Conservation (phyloP, 495 filamentous ascomycete species). For the Penicillium taxi region DNA sequence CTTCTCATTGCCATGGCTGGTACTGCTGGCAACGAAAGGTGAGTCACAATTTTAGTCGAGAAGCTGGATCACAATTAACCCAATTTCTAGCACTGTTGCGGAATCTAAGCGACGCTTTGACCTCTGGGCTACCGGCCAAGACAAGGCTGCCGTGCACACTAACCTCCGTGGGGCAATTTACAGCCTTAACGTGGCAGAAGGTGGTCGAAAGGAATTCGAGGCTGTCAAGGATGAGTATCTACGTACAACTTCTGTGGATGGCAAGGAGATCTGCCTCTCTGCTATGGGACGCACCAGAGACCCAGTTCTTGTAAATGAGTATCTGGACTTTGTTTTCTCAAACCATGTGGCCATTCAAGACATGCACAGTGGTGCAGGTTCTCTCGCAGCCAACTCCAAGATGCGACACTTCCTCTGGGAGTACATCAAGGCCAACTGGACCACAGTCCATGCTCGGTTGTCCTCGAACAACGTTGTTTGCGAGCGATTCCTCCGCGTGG, state of each 20-base stretch:
- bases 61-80: conserved; percentile 6
- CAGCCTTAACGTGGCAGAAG: conserved; percentile 63
- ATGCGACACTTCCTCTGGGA: conserved; percentile 69
- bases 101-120: conserved; percentile 72
- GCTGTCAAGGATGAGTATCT: conserved; percentile 76
- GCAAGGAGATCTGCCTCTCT: conserved; percentile 74
- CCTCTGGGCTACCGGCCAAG: conserved; percentile 57
- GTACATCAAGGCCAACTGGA: conserved; percentile 76
- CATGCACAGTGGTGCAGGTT: conserved; percentile 67
- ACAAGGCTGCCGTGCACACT: conserved; percentile 64
- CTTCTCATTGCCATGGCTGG: conserved; percentile 70
- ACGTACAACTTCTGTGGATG: conserved; percentile 74
- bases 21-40: conserved; percentile 63
- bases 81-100: conserved; percentile 44
- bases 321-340: conserved; percentile 73
- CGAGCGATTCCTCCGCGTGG: conserved; percentile 75
- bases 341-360: conserved; percentile 72
- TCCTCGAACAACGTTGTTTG: conserved; percentile 76
- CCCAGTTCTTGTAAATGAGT: conserved; percentile 56
- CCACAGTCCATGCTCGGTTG: conserved; percentile 54
- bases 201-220: conserved; percentile 57
- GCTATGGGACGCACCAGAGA: conserved; percentile 69
- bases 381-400: conserved; percentile 62
- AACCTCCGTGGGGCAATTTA: conserved; percentile 74
- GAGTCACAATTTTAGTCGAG: conserved; percentile 13